A percentile compares a stretch with the other conserved stretches of the same genome.
Conservation (phyloP, 768 basidiomycete genomes). For the Coprinopsis sp. region DNA sequence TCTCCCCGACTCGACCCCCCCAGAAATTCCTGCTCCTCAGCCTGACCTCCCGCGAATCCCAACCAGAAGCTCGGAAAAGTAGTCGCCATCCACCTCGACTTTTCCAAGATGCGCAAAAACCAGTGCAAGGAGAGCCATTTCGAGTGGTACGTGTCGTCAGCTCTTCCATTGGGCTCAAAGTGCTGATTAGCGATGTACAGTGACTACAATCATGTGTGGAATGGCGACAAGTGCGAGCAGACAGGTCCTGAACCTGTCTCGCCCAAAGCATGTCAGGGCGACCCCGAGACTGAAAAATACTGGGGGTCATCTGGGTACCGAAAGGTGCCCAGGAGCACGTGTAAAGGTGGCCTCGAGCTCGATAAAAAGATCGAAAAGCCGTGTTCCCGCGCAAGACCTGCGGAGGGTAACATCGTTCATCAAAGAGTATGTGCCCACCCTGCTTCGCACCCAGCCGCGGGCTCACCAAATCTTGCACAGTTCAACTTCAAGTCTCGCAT, state of each 20-base stretch:
- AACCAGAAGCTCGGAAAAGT: conserved; percentile 52
- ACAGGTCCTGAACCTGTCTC: conserved; percentile 88
- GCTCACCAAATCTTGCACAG: conserved; percentile 38
- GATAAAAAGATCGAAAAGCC: conserved; percentile 68
- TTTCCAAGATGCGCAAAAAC: conserved; percentile 59
- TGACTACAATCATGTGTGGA: conserved; percentile 84
- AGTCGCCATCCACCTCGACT: conserved; percentile 79
- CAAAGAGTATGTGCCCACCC: conserved; percentile 75
- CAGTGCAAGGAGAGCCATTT: conserved; percentile 73
- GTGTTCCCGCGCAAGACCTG: conserved; percentile 76
- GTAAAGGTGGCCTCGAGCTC: conserved; percentile 64
- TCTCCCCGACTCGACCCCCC: conserved; percentile 91
- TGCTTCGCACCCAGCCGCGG: not conserved
- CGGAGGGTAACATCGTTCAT: conserved; percentile 73
- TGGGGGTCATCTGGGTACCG: conserved; percentile 89
- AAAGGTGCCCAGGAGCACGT: conserved; percentile 89
- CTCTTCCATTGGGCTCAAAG: conserved; percentile 93
- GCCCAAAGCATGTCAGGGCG: conserved; percentile 72
- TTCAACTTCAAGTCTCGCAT: conserved; percentile 63
- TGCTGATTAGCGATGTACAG: conserved; percentile 41
- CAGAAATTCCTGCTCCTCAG: conserved; percentile 91
- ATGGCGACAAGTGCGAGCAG: conserved; percentile 71
- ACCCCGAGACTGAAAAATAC: conserved; percentile 54
- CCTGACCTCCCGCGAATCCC: conserved; percentile 56
- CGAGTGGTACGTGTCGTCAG: conserved; percentile 82